phyloP scores from a whole-genome alignment of 1,139 yeast species.

The Geotrichum carabidarum region DNA sequence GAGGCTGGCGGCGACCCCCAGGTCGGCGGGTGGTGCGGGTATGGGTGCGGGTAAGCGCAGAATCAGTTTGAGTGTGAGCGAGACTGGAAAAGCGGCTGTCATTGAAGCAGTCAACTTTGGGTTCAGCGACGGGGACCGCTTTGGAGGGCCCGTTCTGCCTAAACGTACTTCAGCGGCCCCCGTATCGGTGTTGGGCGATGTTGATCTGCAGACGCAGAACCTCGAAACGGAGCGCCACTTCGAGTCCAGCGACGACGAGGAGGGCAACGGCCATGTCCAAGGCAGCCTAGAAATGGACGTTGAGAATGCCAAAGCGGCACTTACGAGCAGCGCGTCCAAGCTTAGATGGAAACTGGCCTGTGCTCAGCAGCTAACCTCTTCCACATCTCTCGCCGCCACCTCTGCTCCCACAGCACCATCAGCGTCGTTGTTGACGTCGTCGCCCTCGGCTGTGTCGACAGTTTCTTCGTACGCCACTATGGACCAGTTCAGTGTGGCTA shows the following conservation, averaged over 20 bases:
- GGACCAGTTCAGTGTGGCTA: not conserved
- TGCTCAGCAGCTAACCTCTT: too few relatives aligned
- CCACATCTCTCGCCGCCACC: too few relatives aligned
- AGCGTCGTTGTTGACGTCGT: not conserved
- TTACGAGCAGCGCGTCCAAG: not conserved
- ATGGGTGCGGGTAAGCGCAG: not conserved
- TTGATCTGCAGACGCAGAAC: not conserved
- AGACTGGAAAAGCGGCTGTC: not conserved
- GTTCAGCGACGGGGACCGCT: not conserved
- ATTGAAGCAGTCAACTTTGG: not conserved
- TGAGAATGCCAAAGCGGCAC: not conserved
- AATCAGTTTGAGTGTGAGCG: conserved; percentile 1
- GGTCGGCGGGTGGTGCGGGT: not conserved
- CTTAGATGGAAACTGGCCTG: too few relatives aligned
- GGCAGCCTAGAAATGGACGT: not conserved
- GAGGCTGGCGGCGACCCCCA: not conserved
- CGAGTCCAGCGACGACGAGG: conserved; percentile 12
- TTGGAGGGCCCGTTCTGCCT: not conserved
- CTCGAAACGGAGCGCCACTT: not conserved
- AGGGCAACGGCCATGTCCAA: too few relatives aligned
- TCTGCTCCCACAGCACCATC: too few relatives aligned
- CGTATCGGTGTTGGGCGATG: not conserved
- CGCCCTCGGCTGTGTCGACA: not conserved
- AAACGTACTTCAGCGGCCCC: not conserved
- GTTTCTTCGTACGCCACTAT: not conserved